Conservation (phyloP, 805 yeast genomes). For the Starmerella vaccinii region DNA sequence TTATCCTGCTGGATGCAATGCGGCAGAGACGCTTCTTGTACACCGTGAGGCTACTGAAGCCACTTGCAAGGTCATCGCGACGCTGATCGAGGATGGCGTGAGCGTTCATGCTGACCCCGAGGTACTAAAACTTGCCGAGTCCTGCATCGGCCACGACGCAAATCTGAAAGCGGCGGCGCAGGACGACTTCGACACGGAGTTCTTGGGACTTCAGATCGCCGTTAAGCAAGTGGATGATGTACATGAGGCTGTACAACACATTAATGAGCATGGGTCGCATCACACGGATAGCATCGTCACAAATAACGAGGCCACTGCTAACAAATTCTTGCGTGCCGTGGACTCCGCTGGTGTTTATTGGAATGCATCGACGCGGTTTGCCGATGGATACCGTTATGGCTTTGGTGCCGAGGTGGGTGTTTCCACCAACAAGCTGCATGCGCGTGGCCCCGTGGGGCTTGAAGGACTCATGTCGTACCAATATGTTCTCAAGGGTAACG, state of each 20-base stretch:
- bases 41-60: slow-evolving; percentile 37
- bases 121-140: slow-evolving; percentile 20
- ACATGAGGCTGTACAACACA: slow-evolving; percentile 70
- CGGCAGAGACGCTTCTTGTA: slow-evolving; percentile 76
- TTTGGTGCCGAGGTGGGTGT: slow-evolving; percentile 99
- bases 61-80: slow-evolving; percentile 26
- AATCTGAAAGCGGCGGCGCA: slow-evolving; percentile 36
- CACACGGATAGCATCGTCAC: slow-evolving; percentile 93
- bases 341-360: slow-evolving; percentile 96
- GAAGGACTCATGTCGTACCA: slow-evolving; percentile 96
- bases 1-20: slow-evolving; percentile 99
- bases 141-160: slow-evolving; percentile 16
- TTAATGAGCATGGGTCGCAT: slow-evolving; percentile 84
- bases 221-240: slow-evolving; percentile 51
- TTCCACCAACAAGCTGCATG: slow-evolving; percentile 92
- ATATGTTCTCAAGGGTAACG: slow-evolving; percentile 82
- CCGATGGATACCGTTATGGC: slow-evolving; percentile 97
- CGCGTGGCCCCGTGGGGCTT: slow-evolving; percentile 96
- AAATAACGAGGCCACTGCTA: slow-evolving; percentile 58
- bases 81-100: slow-evolving; percentile 56
- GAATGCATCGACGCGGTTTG: slow-evolving; percentile 95
- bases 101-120: slow-evolving; percentile 45
- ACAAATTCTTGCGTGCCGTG: slow-evolving; percentile 66
- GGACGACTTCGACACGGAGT: slow-evolving; percentile 74
- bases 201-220: slow-evolving; percentile 71